Conservation (phyloP, 2,329 filamentous ascomycete genomes). For the Pyrenochaeta sp. region DNA sequence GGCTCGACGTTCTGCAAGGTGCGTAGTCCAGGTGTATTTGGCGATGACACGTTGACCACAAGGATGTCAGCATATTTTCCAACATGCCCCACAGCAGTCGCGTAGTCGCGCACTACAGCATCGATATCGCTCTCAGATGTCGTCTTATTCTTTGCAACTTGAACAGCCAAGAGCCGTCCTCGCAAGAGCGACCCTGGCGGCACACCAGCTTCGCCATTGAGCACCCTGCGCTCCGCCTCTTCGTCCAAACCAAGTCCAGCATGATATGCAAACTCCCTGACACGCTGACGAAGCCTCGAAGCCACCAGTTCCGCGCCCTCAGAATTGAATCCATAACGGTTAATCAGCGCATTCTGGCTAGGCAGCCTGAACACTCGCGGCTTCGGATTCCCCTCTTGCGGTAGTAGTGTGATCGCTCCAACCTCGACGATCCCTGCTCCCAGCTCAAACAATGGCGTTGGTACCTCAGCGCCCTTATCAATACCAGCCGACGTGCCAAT, state of each 20-base stretch:
- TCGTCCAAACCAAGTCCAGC: slow-evolving; percentile 71
- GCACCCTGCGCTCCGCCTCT: slow-evolving; percentile 72
- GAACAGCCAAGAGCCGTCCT: slow-evolving; percentile 84
- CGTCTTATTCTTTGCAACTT: slow-evolving; percentile 96
- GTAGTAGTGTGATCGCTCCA: slow-evolving; percentile 85
- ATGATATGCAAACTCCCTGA: slow-evolving; percentile 77
- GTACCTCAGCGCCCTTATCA: slow-evolving; percentile 92
- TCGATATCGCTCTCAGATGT: slow-evolving; percentile 86
- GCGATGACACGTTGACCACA: slow-evolving; percentile 97
- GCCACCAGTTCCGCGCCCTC: slow-evolving; percentile 89
- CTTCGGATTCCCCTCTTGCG: slow-evolving; percentile 86
- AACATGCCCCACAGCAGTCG: slow-evolving; percentile 84
- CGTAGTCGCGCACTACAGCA: slow-evolving; percentile 80
- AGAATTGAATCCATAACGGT: slow-evolving; percentile 95
- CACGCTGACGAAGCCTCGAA: slow-evolving; percentile 75
- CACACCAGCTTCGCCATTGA: slow-evolving; percentile 78
- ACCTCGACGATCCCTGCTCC: slow-evolving; percentile 91
- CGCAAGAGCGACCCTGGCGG: slow-evolving; percentile 81
- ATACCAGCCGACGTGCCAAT: slow-evolving; percentile 95
- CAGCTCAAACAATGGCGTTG: slow-evolving; percentile 82
- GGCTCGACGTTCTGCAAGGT: slow-evolving; percentile 86
- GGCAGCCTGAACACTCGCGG: slow-evolving; percentile 89
- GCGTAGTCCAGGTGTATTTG: slow-evolving; percentile 91
- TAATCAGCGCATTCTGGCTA: slow-evolving; percentile 86
- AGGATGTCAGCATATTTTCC: slow-evolving; percentile 91